Evolutionary conservation across 2,329 filamentous ascomycete species (phyloP).

Genomic region (Talaromyces sp.): DNA sequence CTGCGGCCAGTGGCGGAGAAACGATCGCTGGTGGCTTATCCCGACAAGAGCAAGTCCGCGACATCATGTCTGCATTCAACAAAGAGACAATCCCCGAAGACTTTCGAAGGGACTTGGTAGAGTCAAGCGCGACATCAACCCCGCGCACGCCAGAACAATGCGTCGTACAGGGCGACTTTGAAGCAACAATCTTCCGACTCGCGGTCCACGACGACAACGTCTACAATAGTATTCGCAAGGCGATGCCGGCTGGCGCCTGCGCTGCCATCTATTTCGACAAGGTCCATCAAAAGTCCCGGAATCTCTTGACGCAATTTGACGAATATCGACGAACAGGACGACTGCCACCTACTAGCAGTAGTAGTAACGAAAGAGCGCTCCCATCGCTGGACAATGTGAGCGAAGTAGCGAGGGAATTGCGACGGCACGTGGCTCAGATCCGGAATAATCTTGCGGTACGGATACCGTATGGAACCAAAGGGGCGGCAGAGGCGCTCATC

Average conservation of each 20-base stretch:
- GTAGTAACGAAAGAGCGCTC: slow-evolving; percentile 17
- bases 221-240: slow-evolving; percentile 41
- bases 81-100: slow-evolving; percentile 40
- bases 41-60: slow-evolving; percentile 39
- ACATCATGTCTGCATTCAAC: slow-evolving; percentile 47
- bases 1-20: neutral
- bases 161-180: slow-evolving; percentile 45
- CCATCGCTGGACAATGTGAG: slow-evolving; percentile 24
- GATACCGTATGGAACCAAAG: slow-evolving; percentile 35
- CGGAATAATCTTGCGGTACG: slow-evolving; percentile 33
- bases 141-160: slow-evolving; percentile 40
- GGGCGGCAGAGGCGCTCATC: slow-evolving; percentile 39
- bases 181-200: slow-evolving; percentile 45
- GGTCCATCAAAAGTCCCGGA: slow-evolving; percentile 33
- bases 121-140: slow-evolving; percentile 28
- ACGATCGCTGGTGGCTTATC: slow-evolving; percentile 27
- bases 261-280: slow-evolving; percentile 47
- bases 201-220: slow-evolving; percentile 45
- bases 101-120: slow-evolving; percentile 40
- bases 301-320: slow-evolving; percentile 39
- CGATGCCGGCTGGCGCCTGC: slow-evolving; percentile 42
- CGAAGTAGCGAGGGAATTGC: slow-evolving; percentile 34
- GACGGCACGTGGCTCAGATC: slow-evolving; percentile 30
- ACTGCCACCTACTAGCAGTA: slow-evolving; percentile 20
- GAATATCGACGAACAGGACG: slow-evolving; percentile 37